These are phyloP conservation scores for Ceratobasidium sp. DNA, from an alignment of 1,284 basidiomycete species.

Conservation along the genomic window DNA sequence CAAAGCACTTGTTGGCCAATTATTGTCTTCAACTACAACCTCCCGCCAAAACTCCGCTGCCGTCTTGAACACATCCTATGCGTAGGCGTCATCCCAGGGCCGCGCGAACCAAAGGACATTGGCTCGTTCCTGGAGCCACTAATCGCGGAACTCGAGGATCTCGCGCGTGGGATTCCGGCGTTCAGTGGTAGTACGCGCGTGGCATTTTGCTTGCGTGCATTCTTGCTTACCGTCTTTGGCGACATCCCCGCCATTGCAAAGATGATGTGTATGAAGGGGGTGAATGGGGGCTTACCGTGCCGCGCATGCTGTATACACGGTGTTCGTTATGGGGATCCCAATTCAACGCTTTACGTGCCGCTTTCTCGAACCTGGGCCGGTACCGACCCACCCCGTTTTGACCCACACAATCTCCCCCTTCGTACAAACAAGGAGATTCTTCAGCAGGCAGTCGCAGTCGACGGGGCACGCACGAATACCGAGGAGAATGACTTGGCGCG, in stretches of 20 bases:
- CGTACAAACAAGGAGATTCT: slow-evolving; percentile 41
- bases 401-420: slow-evolving; percentile 43
- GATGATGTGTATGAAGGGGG: slow-evolving; percentile 48
- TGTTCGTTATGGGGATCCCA: not conserved
- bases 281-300: slow-evolving; percentile 46
- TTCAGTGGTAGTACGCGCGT: not conserved
- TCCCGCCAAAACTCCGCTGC: slow-evolving; percentile 42
- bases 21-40: slow-evolving; percentile 49
- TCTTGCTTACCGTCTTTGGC: slow-evolving; percentile 39
- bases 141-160: slow-evolving; percentile 32
- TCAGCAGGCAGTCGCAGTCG: slow-evolving; percentile 33
- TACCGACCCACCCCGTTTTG: too few relatives aligned
- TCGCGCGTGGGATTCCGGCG: slow-evolving; percentile 42
- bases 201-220: slow-evolving; percentile 43
- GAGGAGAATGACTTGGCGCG: too few relatives aligned
- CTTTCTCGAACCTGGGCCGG: not conserved
- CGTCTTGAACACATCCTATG: slow-evolving; percentile 44
- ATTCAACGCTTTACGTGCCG: slow-evolving; percentile 38
- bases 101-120: slow-evolving; percentile 45
- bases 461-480: too few relatives aligned
- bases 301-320: slow-evolving; percentile 45
- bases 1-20: slow-evolving; percentile 56
- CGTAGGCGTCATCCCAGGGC: slow-evolving; percentile 49
- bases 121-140: slow-evolving; percentile 48
- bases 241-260: slow-evolving; percentile 49